Conservation (phyloP, 352 stramenopile species). For the Nothophytophthora sp. region DNA sequence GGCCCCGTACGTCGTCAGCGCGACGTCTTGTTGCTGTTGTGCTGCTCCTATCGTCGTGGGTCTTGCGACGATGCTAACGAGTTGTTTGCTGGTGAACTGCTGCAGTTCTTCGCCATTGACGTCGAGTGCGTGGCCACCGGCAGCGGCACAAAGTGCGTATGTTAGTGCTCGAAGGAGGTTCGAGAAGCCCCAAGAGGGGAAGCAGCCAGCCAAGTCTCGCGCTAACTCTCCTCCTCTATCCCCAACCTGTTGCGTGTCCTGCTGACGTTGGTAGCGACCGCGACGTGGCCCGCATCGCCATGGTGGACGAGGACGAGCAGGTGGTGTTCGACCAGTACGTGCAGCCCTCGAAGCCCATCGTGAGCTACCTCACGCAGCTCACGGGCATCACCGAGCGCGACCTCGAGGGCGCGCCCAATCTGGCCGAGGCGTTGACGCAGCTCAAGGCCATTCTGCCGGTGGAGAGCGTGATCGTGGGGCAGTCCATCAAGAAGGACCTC, state of each 20-base stretch:
- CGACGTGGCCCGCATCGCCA: constrained; percentile 87
- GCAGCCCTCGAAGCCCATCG: constrained; percentile 79
- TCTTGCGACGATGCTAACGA: too few species aligned
- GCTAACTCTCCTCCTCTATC: too few species aligned
- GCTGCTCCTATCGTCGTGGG: background rate
- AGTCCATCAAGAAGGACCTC: constrained; percentile 93
- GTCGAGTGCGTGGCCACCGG: constrained; percentile 93
- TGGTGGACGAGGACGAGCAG: constrained; percentile 89
- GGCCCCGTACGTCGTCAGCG: constrained; percentile 53
- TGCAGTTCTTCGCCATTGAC: constrained; percentile 91
- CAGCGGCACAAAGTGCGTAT: constrained; percentile 64
- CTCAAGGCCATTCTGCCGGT: constrained; percentile 78
- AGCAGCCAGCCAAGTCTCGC: too few species aligned
- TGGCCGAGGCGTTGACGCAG: constrained; percentile 74
- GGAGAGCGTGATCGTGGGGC: constrained; percentile 90
- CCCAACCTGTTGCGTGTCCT: background rate
- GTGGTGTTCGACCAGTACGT: constrained; percentile 89
- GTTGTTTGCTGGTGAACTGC: background rate
- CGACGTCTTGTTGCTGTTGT: constrained; percentile 1
- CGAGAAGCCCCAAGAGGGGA: too few species aligned
- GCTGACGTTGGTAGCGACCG: constrained; percentile 63
- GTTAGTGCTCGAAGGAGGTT: background rate
- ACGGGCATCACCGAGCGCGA: constrained; percentile 85
- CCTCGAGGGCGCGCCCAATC: constrained; percentile 57
- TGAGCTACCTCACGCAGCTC: constrained; percentile 92